phyloP scores from a whole-genome alignment of 768 basidiomycete genomes.

The Tylopilus felleus region DNA sequence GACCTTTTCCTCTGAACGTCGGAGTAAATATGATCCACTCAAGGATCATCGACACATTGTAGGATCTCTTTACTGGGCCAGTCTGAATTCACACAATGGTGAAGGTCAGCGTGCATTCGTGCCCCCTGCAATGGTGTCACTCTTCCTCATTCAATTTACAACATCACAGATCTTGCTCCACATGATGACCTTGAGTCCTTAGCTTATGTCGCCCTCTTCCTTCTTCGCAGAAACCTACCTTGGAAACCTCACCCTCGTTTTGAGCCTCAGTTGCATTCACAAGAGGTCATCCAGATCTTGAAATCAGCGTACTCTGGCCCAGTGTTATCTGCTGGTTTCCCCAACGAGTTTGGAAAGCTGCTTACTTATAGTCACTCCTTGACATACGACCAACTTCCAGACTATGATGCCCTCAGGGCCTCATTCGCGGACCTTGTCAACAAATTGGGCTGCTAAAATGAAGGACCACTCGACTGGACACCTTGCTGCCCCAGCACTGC shows the following conservation, averaged over 20 bases:
- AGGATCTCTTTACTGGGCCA: conserved; percentile 1
- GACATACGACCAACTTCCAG: neutral
- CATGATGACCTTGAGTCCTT: conserved; percentile 5
- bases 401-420: neutral
- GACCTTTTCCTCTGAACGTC: neutral
- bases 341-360: neutral
- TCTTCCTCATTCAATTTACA: neutral
- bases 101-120: neutral
- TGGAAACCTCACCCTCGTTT: conserved; percentile 1
- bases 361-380: conserved; percentile 2
- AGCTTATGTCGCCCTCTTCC: neutral
- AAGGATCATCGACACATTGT: neutral
- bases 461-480: conserved; percentile 5
- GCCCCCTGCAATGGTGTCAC: neutral
- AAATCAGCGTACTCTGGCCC: neutral
- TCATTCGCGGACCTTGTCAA: neutral
- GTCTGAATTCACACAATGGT: conserved; percentile 3
- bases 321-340: neutral
- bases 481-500: neutral
- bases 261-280: neutral
- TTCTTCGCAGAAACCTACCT: conserved; percentile 1
- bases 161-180: neutral
- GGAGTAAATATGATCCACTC: neutral
- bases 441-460: neutral
- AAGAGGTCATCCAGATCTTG: neutral